Evolutionary conservation across 345 rosid species (phyloP), one percentile per base, ranked within the genome.

Genomic region (sweet orange (Citrus sinensis)): DNA sequence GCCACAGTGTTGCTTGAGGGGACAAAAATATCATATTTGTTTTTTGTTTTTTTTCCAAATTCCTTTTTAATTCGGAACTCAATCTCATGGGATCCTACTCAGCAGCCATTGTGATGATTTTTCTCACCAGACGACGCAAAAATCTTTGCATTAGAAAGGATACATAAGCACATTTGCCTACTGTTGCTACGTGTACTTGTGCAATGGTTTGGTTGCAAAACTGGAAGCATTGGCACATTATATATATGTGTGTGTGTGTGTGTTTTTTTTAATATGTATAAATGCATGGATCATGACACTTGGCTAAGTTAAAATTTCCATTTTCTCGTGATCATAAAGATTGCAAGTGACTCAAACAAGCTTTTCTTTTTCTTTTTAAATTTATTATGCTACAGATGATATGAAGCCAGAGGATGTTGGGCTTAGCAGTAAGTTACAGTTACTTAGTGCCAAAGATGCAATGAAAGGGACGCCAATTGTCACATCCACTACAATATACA

Each of bases 321-420:
- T 19, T 20, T 35, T 66, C 16, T 1, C 20, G 9, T 34, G 56
- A 62, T 62, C 35, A 2, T 62, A 0, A 25, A 16, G 20, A 62
- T 62, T 62, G 35, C 9, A 1, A 62, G 2, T 29, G 34, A 14
- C 29, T 27, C 20, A 7, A 66, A 66, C 13, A 25, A 73, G 37
- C 51, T 19, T 14, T 42, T 20, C 14, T 9, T 19, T 14, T 42
- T 20, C 14, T 9, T 39, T 9, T 39, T 9, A 35, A 35, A 35
- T 35, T 35, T 63, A 29, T 37, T 6, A 6, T 55, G 71, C 20
- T 55, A 46, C 35, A 92, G 97, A 92, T 76, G 77, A 82, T 25
- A 92, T 92, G 90, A 80, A 81, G 74, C 91, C 93, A 20, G 91
- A 90, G 80, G 93, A 90, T 72, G 85, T 92, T 61, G 92, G 94